phyloP scores from a whole-genome alignment of 805 yeast genomes.

The Wickerhamomyces canadensis region DNA sequence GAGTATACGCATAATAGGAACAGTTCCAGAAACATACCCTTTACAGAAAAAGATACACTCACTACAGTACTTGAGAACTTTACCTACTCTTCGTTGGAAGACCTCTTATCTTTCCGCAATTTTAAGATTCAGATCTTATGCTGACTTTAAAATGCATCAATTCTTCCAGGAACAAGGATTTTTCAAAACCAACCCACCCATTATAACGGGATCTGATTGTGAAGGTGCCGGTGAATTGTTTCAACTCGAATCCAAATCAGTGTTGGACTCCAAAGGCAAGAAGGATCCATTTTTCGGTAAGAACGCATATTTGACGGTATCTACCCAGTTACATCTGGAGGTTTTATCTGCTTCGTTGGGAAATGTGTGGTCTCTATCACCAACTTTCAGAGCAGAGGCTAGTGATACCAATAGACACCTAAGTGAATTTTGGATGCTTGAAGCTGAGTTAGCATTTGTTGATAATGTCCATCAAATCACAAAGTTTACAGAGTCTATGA shows the following conservation, averaged over 20 bases:
- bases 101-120: conserved; percentile 60
- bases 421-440: conserved; percentile 97
- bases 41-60: conserved; percentile 76
- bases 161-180: conserved; percentile 54
- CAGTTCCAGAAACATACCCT: conserved; percentile 62
- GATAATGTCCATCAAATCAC: conserved; percentile 56
- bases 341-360: conserved; percentile 66
- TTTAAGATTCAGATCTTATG: conserved; percentile 64
- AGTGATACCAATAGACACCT: conserved; percentile 89
- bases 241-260: conserved; percentile 36
- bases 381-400: conserved; percentile 91
- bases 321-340: conserved; percentile 89
- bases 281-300: conserved; percentile 52
- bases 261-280: conserved; percentile 9
- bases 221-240: conserved; percentile 98
- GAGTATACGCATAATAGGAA: conserved; percentile 49
- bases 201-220: conserved; percentile 85
- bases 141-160: conserved; percentile 46
- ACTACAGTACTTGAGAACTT: conserved; percentile 56
- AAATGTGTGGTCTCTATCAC: conserved; percentile 83
- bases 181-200: conserved; percentile 76
- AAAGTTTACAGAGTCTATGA: conserved; percentile 62
- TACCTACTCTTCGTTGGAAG: conserved; percentile 77
- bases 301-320: conserved; percentile 74
- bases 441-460: conserved; percentile 78